A percentile compares a stretch with the other conserved stretches of the same genome.
Evolutionary conservation across 305 asterid species (phyloP).

Genomic region (Fraxinus sp.): DNA sequence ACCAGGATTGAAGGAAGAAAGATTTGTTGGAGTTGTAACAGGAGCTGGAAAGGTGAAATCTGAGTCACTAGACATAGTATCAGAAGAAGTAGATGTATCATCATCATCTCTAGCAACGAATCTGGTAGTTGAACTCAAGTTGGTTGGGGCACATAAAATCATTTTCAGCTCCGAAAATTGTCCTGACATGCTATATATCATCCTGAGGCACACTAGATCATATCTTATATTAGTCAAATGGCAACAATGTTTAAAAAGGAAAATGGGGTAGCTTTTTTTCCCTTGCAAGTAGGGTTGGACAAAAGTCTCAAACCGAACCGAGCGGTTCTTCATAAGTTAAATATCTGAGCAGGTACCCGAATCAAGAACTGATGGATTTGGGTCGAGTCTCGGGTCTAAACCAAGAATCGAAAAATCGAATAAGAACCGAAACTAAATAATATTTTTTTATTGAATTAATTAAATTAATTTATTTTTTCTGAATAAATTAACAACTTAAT

Average conservation of each 20-base stretch:
- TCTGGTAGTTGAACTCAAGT: slow-evolving; percentile 67
- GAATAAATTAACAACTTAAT: no score
- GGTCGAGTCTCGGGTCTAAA: no score
- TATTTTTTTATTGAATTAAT: no score
- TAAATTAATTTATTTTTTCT: no score
- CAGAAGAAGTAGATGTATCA: slow-evolving; percentile 72
- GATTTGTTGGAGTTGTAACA: slow-evolving; percentile 59
- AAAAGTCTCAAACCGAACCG: no score
- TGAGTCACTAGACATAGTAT: slow-evolving; percentile 71
- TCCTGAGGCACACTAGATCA: slow-evolving; percentile 99
- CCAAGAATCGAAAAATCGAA: no score
- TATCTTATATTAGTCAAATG: slow-evolving; percentile 76
- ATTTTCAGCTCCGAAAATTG: slow-evolving; percentile 96
- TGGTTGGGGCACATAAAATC: slow-evolving; percentile 73
- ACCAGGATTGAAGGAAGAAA: slow-evolving; percentile 63
- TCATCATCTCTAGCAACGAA: slow-evolving; percentile 56
- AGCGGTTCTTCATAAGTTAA: no score
- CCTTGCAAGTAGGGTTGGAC: no score
- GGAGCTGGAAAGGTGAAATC: slow-evolving; percentile 96
- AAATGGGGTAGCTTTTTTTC: neutral
- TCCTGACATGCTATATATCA: slow-evolving; percentile 98
- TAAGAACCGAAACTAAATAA: no score
- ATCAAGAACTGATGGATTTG: no score
- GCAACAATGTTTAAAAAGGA: slow-evolving; percentile 14
- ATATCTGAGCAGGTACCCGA: no score